phyloP scores from a whole-genome alignment of 2,329 filamentous ascomycete genomes.

The Trichothecium sympodiale region DNA sequence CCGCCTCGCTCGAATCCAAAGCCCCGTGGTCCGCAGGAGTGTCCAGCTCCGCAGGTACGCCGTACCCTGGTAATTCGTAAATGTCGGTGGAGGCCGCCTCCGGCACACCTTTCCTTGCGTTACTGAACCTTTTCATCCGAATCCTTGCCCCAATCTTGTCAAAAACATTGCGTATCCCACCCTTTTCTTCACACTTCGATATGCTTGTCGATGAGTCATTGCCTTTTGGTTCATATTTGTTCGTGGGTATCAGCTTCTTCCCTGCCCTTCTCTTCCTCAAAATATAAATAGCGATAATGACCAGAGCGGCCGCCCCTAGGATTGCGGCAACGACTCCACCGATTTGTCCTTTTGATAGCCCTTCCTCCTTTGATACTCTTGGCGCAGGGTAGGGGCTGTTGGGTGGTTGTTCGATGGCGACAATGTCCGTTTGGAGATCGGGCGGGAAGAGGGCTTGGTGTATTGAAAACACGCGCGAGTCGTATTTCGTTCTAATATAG shows the following conservation, averaged over 20 bases:
- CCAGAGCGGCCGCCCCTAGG: slow-evolving; percentile 18
- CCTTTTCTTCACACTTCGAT: too few species aligned
- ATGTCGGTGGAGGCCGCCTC: slow-evolving; percentile 33
- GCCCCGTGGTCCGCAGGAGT: slow-evolving; percentile 6
- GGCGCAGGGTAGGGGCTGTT: slow-evolving; percentile 37
- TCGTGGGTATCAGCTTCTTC: too few species aligned
- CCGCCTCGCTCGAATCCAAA: slow-evolving; percentile 16
- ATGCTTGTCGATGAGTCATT: too few species aligned
- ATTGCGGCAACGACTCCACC: slow-evolving; percentile 35
- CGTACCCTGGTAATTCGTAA: slow-evolving; percentile 38
- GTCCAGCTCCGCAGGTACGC: slow-evolving; percentile 38
- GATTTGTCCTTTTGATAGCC: slow-evolving; percentile 29
- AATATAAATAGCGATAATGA: slow-evolving; percentile 2
- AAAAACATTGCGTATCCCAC: too few species aligned
- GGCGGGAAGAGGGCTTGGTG: slow-evolving; percentile 44
- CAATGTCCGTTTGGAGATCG: slow-evolving; percentile 29
- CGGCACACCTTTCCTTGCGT: too few species aligned
- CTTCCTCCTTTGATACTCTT: slow-evolving; percentile 8
- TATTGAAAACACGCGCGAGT: slow-evolving; percentile 39
- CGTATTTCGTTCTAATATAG: slow-evolving; percentile 46
- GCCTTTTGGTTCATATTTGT: too few species aligned
- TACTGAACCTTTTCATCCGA: slow-evolving; percentile 5
- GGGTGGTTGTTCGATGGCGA: slow-evolving; percentile 28
- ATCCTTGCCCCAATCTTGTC: too few species aligned
- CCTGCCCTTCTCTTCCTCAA: too few species aligned